Evolutionary conservation across 2,329 filamentous ascomycete species (phyloP), one percentile per base, ranked within the genome.

Genomic region (Cytospora leucostoma): DNA sequence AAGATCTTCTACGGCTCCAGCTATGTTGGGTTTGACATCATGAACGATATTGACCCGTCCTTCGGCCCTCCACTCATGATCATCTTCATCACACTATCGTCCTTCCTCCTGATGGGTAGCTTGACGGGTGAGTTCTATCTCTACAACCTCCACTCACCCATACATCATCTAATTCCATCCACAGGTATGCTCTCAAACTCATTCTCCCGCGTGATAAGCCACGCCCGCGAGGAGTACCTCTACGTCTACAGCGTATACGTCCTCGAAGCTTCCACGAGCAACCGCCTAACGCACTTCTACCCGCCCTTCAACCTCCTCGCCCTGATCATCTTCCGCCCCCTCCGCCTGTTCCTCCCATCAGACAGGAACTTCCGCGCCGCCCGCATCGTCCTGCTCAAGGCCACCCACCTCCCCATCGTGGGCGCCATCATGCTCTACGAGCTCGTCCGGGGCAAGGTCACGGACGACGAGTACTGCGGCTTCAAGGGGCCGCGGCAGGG

Each of bases 1-100:
- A 91, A 91, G 74, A 91, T 93, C 59, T 93, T 93, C 73, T 93
- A 92, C 71, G 91, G 90, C 12, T 89, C 88, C 19, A 89, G 84
- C 72, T 90, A 86, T 70, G 82, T 92, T 56, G 91, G 91, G 52
- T 93, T 94, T 71, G 85, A 87, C 66, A 80, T 87, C 63, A 88
- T 88, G 85, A 71, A 82, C 60, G 74, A 84, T 52, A 87, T 88
- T 62, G 83, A 86, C 67, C 80, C 78, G 21, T 75, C 85, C 65
- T 86, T 86, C 62, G 82, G 85, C 17, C 85, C 84, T 33, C 84
- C 84, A 6, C 76, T 87, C 61, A 87, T 87, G 84, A 81, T 92
- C 66, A 80, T 92, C 56, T 94, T 94, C 75, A 84, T 94, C 66
- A 89, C 84, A 32, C 79, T 94, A 71, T 92, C 89, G 51, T 90